Conservation (phyloP, 768 basidiomycete genomes). For the Psilocybe sp. region DNA sequence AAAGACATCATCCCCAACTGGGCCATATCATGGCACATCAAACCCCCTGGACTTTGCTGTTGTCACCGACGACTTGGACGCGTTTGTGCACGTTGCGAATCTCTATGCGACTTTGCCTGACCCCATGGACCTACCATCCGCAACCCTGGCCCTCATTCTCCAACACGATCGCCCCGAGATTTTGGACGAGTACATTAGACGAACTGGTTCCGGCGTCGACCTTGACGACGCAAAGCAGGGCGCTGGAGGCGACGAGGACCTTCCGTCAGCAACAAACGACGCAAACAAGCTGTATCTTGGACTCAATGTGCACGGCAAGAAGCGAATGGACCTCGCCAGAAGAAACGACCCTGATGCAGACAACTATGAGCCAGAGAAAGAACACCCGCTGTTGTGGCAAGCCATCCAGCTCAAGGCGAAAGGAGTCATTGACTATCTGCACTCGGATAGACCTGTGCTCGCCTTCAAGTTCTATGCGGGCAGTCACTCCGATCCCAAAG, state of each 20-base stretch:
- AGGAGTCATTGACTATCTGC: slow-evolving; percentile 45
- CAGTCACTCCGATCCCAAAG: slow-evolving; percentile 37
- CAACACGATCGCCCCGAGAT: slow-evolving; percentile 42
- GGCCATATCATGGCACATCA: neutral
- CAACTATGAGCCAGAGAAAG: slow-evolving; percentile 1
- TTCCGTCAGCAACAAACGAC: slow-evolving; percentile 28
- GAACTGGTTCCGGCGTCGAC: slow-evolving; percentile 42
- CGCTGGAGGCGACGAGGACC: slow-evolving; percentile 19
- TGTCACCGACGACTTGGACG: slow-evolving; percentile 44
- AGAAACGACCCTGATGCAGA: slow-evolving; percentile 47
- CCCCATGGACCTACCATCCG: slow-evolving; percentile 18
- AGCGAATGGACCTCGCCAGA: slow-evolving; percentile 49
- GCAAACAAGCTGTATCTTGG: slow-evolving; percentile 51
- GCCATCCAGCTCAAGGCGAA: slow-evolving; percentile 32
- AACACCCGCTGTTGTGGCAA: slow-evolving; percentile 39
- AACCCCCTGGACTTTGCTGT: slow-evolving; percentile 35
- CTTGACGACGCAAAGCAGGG: slow-evolving; percentile 23
- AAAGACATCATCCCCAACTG: neutral
- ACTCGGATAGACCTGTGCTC: slow-evolving; percentile 39
- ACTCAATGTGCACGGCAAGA: slow-evolving; percentile 63
- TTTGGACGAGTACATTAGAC: slow-evolving; percentile 55
- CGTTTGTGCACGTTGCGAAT: slow-evolving; percentile 45
- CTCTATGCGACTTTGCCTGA: slow-evolving; percentile 37
- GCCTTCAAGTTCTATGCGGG: slow-evolving; percentile 51
- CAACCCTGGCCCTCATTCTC: slow-evolving; percentile 28